These are phyloP conservation scores for Thraustotheca clavata DNA, from an alignment of 352 stramenopile genomes.

Conservation along the genomic window DNA sequence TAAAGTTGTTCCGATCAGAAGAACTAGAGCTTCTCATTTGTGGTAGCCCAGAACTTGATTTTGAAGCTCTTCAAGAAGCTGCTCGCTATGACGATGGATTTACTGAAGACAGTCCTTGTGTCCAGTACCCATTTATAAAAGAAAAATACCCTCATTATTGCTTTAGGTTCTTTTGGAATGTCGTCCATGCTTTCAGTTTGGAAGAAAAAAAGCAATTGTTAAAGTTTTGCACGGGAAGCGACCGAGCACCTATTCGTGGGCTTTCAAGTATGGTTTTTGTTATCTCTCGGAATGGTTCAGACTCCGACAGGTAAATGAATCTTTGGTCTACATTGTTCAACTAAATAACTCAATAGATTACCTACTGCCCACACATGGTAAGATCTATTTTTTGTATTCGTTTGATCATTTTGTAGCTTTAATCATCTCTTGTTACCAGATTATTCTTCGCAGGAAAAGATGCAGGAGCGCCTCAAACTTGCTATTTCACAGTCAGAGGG, in stretches of 20 bases:
- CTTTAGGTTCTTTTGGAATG: slow-evolving; percentile 63
- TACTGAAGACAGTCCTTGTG: slow-evolving; percentile 48
- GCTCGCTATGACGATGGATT: slow-evolving; percentile 74
- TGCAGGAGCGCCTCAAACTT: slow-evolving; percentile 65
- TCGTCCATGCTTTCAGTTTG: slow-evolving; percentile 67
- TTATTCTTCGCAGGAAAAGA: slow-evolving; percentile 65
- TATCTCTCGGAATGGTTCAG: slow-evolving; percentile 73
- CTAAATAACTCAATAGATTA: slow-evolving; percentile 33
- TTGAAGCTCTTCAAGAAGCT: slow-evolving; percentile 61
- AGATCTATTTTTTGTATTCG: background rate
- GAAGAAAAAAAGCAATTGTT: slow-evolving; percentile 83
- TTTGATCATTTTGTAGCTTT: slow-evolving; percentile 43
- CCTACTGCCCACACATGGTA: slow-evolving; percentile 83
- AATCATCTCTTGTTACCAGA: slow-evolving; percentile 83
- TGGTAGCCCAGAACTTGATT: slow-evolving; percentile 63
- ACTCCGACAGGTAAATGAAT: slow-evolving; percentile 38
- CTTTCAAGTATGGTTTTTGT: slow-evolving; percentile 76
- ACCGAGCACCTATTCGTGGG: slow-evolving; percentile 74
- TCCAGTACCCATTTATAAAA: slow-evolving; percentile 30
- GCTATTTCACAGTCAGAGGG: slow-evolving; percentile 80
- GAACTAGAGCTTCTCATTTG: slow-evolving; percentile 71
- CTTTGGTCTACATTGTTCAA: no score
- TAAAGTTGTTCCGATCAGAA: slow-evolving; percentile 75
- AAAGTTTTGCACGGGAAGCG: slow-evolving; percentile 78
- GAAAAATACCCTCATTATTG: background rate